phyloP scores from a whole-genome alignment of 305 asterid species.

The Fraxinus xanthoxyloides region DNA sequence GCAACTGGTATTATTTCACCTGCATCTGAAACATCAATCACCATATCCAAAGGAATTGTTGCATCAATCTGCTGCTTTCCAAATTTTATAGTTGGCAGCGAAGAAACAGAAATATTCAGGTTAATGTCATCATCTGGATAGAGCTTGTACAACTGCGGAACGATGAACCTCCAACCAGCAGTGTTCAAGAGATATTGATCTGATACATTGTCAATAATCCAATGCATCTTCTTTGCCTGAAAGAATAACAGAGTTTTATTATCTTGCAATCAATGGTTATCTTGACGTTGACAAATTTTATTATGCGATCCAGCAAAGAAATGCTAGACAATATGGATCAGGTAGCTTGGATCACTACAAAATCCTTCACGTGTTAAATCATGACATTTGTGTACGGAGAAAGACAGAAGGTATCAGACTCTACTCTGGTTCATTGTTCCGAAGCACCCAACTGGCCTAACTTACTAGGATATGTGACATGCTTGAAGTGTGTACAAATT shows the following conservation, averaged over 20 bases:
- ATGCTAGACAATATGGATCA: background rate
- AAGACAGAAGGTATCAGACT: background rate
- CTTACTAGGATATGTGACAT: background rate
- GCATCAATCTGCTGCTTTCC: conserved; percentile 47
- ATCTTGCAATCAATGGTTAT: conserved; percentile 12
- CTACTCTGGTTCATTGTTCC: background rate
- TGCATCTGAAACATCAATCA: conserved; percentile 63
- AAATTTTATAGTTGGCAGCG: conserved; percentile 58
- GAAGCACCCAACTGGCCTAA: background rate
- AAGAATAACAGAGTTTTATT: conserved; percentile 20
- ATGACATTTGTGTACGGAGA: background rate
- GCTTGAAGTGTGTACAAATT: background rate
- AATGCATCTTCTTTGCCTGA: conserved; percentile 77
- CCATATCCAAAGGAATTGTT: conserved; percentile 54
- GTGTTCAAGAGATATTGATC: conserved; percentile 75
- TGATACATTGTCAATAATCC: conserved; percentile 69
- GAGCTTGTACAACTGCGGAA: conserved; percentile 80
- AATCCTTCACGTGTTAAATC: background rate
- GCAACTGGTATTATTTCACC: conserved; percentile 65
- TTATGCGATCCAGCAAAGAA: conserved; percentile 19
- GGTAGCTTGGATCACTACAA: background rate
- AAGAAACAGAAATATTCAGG: conserved; percentile 63
- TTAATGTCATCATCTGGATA: conserved; percentile 75
- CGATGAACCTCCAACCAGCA: conserved; percentile 73
- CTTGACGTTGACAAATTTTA: conserved; percentile 12